Base-by-base conservation (phyloP, 805 yeast genomes). In the Lipomyces kockii region DNA sequence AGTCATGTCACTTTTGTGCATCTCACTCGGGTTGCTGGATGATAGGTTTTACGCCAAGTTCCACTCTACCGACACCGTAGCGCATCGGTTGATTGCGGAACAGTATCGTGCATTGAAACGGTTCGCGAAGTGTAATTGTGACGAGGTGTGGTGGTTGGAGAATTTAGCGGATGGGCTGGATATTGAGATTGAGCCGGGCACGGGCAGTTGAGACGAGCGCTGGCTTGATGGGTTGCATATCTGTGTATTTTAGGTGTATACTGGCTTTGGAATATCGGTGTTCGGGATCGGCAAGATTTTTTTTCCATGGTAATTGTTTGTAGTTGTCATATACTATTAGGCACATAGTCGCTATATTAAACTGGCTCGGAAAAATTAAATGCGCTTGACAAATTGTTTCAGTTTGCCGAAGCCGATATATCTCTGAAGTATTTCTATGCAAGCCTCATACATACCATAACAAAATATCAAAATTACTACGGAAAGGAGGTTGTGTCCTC, bases 1-100 rank as follows among this genome's bases (percentile, higher is more conserved):
- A 90, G 78, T 81, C 92, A 58, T 75, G 73, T 62, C 91, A 34
- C 79, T 94, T 43, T 80, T 97, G 59, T 89, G 93, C 17, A 92
- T 94, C 81, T 92, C 97, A 3, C 97, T 98, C 7, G 98, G 98
- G 0, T 79, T 94, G 60, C 81, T 94, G 72, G 98, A 94, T 76
- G 90, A 89, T 76, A 85, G 86, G 25, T 90, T 94, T 72, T 81
- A 93, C 46, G 87, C 90, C 1, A 78, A 92, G 54, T 82, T 94
- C 56, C 90, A 91, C 86, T 85, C 88, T 11, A 96, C 97, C 58
- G 98, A 94, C 78, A 78, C 88, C 43, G 85, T 89, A 60, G 97
- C 98, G 2, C 91, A 91, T 92, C 82, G 97, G 72, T 91, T 94
- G 70, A 91, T 94, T 12, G 69, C 68, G 12, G 70, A 67, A 27